Conservation (phyloP, 2,329 filamentous ascomycete genomes). For the Dendryphion nanum region DNA sequence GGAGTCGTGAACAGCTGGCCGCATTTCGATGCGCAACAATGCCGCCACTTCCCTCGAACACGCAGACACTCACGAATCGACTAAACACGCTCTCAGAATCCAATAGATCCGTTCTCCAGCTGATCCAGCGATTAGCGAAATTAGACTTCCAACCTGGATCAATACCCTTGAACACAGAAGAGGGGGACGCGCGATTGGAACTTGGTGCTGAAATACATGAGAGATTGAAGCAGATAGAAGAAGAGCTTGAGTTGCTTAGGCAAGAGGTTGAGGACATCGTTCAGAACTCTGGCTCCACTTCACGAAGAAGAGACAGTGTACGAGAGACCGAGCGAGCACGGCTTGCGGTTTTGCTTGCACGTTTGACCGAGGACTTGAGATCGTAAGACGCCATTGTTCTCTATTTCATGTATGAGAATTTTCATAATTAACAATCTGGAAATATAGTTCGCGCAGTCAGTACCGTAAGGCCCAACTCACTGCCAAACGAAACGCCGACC, state of each 20-base stretch:
- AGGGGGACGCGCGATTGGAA: constrained; percentile 67
- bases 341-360: constrained; percentile 64
- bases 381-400: constrained; percentile 53
- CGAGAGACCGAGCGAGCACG: constrained; percentile 63
- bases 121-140: constrained; percentile 58
- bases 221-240: constrained; percentile 72
- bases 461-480: constrained; percentile 81
- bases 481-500: constrained; percentile 72
- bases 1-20: constrained; percentile 25
- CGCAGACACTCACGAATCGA: constrained; percentile 45
- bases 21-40: constrained; percentile 25
- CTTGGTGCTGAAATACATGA: constrained; percentile 78
- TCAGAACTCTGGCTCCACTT: constrained; percentile 34
- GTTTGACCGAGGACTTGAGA: constrained; percentile 69
- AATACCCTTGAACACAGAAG: constrained; percentile 59
- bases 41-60: constrained; percentile 35
- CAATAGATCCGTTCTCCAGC: constrained; percentile 53
- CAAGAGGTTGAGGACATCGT: constrained; percentile 75
- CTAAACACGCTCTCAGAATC: constrained; percentile 54
- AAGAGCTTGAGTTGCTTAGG: constrained; percentile 75
- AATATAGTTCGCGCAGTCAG: constrained; percentile 55
- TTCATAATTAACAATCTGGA: neutral
- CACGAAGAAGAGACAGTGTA: constrained; percentile 48
- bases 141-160: constrained; percentile 62
- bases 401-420: neutral